Percentiles rank a stretch among this genome's conserved stretches.
phyloP scores from a whole-genome alignment of 495 filamentous ascomycete genomes.

The Penicillium lividum region DNA sequence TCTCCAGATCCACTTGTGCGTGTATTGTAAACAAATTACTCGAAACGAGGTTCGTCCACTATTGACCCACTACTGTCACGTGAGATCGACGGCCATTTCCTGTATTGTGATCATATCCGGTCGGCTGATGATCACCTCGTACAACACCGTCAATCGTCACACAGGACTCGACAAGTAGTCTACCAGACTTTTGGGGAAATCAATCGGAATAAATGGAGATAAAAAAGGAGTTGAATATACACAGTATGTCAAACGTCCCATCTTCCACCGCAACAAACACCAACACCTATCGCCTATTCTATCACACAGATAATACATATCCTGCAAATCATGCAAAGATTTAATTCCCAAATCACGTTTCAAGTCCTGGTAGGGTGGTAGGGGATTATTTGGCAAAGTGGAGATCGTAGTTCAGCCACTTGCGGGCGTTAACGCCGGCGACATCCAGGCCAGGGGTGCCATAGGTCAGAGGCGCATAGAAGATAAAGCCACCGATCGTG shows the following conservation, averaged over 20 bases:
- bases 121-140: slow-evolving; percentile 13
- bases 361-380: neutral
- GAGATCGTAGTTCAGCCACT: slow-evolving; percentile 96
- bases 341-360: neutral
- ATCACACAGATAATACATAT: slow-evolving; percentile 9
- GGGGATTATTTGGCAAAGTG: slow-evolving; percentile 92
- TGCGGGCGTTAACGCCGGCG: slow-evolving; percentile 76
- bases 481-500: slow-evolving; percentile 79
- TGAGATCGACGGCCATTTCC: slow-evolving; percentile 4
- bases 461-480: slow-evolving; percentile 93
- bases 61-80: neutral
- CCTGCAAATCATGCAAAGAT: slow-evolving; percentile 2
- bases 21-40: neutral
- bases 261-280: slow-evolving; percentile 3
- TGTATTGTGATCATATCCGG: neutral
- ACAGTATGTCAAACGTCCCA: slow-evolving; percentile 1
- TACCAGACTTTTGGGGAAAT: slow-evolving; percentile 2
- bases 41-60: neutral
- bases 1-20: neutral
- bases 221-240: slow-evolving; percentile 1
- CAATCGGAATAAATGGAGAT: neutral
- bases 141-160: slow-evolving; percentile 8
- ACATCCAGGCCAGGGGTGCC: slow-evolving; percentile 89
- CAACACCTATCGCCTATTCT: slow-evolving; percentile 1
- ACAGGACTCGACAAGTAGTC: slow-evolving; percentile 12